These are phyloP conservation scores for Trichophyton mentagrophytes DNA, from an alignment of 2,329 filamentous ascomycete genomes.

Conservation along the genomic window DNA sequence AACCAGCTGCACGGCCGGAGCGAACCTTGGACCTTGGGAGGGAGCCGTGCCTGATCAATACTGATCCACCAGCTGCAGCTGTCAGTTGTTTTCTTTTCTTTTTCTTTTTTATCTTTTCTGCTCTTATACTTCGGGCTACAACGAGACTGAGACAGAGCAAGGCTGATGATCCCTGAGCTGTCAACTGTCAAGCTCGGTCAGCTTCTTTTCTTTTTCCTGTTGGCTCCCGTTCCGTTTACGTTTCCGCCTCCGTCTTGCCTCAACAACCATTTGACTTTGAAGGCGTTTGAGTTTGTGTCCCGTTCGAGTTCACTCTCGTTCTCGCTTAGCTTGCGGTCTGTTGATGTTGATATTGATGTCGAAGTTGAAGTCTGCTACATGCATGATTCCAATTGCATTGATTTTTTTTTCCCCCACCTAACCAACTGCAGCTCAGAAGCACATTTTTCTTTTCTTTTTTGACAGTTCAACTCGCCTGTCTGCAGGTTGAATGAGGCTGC, in stretches of 20 bases:
- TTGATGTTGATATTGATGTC: no score
- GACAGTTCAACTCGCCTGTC: conserved; percentile 3
- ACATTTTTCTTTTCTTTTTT: conserved; percentile 7
- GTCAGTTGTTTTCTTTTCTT: conserved; percentile 2
- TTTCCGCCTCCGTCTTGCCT: neutral
- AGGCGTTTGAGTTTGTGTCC: neutral
- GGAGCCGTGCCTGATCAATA: conserved; percentile 4
- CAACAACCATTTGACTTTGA: neutral
- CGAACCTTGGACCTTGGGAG: neutral
- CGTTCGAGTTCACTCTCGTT: no score
- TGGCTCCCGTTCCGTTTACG: neutral
- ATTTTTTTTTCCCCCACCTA: neutral
- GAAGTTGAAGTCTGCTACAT: no score
- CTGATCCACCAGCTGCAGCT: neutral
- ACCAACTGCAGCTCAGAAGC: no score
- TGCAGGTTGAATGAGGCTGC: neutral
- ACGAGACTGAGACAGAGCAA: neutral
- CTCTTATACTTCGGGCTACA: no score
- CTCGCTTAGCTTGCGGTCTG: no score
- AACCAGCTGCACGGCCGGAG: neutral
- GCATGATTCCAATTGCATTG: neutral
- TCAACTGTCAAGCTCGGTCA: neutral
- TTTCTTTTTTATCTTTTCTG: neutral
- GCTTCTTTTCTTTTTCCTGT: neutral
- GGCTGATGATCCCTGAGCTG: conserved; percentile 6